Conservation (phyloP, 768 basidiomycete genomes). For the Asterophora lycoperdoides region DNA sequence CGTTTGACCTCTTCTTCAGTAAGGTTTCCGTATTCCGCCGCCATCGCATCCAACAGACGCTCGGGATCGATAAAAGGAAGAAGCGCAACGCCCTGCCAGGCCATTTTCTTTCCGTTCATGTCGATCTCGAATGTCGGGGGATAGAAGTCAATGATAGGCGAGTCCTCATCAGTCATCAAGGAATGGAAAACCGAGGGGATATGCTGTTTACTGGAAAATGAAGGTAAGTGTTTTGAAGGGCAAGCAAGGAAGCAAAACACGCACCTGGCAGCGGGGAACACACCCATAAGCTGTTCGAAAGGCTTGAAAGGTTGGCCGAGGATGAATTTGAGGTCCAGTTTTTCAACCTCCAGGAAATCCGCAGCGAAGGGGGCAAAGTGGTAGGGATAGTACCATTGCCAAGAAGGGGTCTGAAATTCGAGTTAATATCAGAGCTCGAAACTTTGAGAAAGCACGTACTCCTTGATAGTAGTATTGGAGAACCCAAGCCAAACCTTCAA, state of each 20-base stretch:
- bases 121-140: slow-evolving; percentile 90
- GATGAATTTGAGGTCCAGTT: slow-evolving; percentile 77
- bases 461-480: slow-evolving; percentile 98
- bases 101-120: slow-evolving; percentile 99
- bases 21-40: slow-evolving; percentile 57
- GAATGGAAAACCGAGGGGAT: slow-evolving; percentile 83
- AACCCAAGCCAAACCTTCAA: slow-evolving; percentile 96
- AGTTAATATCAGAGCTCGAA: background rate
- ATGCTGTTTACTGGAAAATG: slow-evolving; percentile 64
- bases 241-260: slow-evolving; percentile 2
- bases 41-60: slow-evolving; percentile 83
- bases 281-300: slow-evolving; percentile 97
- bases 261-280: slow-evolving; percentile 92
- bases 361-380: slow-evolving; percentile 98
- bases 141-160: slow-evolving; percentile 96
- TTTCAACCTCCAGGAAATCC: slow-evolving; percentile 78
- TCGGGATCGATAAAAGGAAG: slow-evolving; percentile 92
- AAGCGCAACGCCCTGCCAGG: slow-evolving; percentile 97
- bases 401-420: slow-evolving; percentile 73
- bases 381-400: slow-evolving; percentile 99
- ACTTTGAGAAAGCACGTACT: slow-evolving; percentile 42
- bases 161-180: slow-evolving; percentile 83
- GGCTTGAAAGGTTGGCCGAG: slow-evolving; percentile 90
- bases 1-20: slow-evolving; percentile 78
- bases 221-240: slow-evolving; percentile 1